Percentiles rank a stretch among this genome's conserved stretches.
Evolutionary conservation across 371 early-diverging fungal species (phyloP).

Genomic region (Syncephalastrum racemosum): DNA sequence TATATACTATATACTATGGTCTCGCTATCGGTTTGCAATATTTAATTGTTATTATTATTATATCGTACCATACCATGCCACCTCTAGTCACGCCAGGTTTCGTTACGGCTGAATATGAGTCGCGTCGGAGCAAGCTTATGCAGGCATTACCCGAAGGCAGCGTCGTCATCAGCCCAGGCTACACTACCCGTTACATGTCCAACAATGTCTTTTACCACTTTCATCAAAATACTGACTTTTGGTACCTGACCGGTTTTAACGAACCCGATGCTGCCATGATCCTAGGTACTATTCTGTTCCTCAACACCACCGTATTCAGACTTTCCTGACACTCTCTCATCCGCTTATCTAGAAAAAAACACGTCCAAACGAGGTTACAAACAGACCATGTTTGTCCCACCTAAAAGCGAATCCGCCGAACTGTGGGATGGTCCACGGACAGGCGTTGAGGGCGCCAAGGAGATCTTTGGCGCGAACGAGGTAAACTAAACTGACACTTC

Average conservation of each 20-base stretch:
- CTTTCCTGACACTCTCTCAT: neutral
- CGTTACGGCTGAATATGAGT: constrained; percentile 67
- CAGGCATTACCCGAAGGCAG: constrained; percentile 61
- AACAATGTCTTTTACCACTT: constrained; percentile 95
- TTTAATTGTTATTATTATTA: neutral
- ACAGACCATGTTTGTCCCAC: constrained; percentile 84
- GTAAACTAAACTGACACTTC: constrained; percentile 34
- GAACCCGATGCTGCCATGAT: constrained; percentile 85
- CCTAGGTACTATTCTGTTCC: constrained; percentile 51
- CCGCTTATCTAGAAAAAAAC: constrained; percentile 50
- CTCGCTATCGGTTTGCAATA: neutral
- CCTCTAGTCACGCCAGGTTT: constrained; percentile 80
- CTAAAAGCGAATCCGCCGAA: constrained; percentile 71
- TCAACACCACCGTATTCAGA: neutral
- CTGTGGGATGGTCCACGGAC: constrained; percentile 94
- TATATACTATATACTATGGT: no score
- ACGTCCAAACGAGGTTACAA: constrained; percentile 68
- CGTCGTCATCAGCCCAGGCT: constrained; percentile 73
- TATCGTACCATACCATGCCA: no score
- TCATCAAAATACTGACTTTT: constrained; percentile 90
- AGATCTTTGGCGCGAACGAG: constrained; percentile 87
- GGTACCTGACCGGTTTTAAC: constrained; percentile 87
- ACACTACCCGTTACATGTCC: constrained; percentile 82
- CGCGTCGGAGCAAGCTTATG: constrained; percentile 70
- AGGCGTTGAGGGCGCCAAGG: constrained; percentile 78